These are phyloP conservation scores for Cercospora canescens DNA, from an alignment of 2,329 filamentous ascomycete genomes.

Conservation along the genomic window DNA sequence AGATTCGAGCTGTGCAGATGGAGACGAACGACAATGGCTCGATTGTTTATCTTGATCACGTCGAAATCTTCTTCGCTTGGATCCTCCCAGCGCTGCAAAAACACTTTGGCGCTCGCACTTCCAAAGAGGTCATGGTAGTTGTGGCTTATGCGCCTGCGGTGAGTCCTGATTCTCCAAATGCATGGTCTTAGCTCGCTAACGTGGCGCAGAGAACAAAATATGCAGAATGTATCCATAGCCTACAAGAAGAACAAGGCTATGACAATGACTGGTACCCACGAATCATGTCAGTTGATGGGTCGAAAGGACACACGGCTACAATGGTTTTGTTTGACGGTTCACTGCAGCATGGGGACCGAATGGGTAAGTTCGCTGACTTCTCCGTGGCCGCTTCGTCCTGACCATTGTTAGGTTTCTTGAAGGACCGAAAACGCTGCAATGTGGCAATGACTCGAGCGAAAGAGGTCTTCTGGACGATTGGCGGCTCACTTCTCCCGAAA, in stretches of 20 bases:
- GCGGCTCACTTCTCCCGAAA: background rate
- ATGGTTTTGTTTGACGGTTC: slow-evolving; percentile 24
- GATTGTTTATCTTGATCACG: slow-evolving; percentile 9
- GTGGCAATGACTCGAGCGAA: slow-evolving; percentile 27
- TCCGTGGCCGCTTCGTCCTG: background rate
- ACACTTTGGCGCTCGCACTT: slow-evolving; percentile 15
- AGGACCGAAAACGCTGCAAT: slow-evolving; percentile 18
- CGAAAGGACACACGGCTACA: slow-evolving; percentile 19
- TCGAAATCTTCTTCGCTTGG: slow-evolving; percentile 18
- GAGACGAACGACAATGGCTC: slow-evolving; percentile 2
- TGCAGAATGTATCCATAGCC: background rate
- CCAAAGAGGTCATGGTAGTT: slow-evolving; percentile 21
- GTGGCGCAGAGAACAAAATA: background rate
- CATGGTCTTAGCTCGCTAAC: background rate
- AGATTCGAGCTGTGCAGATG: background rate
- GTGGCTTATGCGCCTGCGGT: slow-evolving; percentile 19
- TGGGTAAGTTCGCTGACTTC: background rate
- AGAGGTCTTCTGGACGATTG: slow-evolving; percentile 25
- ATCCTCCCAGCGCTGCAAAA: slow-evolving; percentile 15
- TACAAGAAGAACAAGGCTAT: background rate
- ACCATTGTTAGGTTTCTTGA: slow-evolving; percentile 15
- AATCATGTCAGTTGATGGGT: slow-evolving; percentile 20
- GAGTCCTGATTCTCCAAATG: background rate
- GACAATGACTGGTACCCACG: slow-evolving; percentile 13
- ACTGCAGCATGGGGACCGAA: background rate